Percentiles rank a stretch among this genome's conserved stretches.
These are phyloP conservation scores for Physaria fendleri DNA, from an alignment of 345 rosid genomes.

Conservation along the genomic window DNA sequence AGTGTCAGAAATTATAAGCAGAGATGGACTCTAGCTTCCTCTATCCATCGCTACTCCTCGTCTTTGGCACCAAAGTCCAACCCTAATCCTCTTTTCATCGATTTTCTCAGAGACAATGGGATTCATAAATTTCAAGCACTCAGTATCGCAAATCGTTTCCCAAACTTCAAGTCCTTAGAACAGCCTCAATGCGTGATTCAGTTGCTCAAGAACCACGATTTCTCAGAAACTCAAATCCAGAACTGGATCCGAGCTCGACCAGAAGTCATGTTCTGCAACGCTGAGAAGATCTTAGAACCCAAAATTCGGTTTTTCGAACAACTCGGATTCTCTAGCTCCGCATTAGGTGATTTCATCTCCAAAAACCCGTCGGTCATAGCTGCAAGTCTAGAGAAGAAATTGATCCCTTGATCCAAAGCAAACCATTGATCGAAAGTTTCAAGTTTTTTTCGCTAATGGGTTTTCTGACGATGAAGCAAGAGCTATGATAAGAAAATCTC, in stretches of 20 bases:
- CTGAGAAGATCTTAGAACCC: constrained; percentile 27
- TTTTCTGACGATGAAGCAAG: constrained; percentile 21
- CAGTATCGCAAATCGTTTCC: background rate
- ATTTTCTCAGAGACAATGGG: background rate
- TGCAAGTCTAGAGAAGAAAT: background rate
- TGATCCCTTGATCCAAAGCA: constrained; percentile 25
- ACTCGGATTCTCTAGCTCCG: constrained; percentile 28
- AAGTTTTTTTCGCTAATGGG: constrained; percentile 25
- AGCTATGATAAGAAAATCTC: constrained; percentile 30
- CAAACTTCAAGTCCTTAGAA: background rate
- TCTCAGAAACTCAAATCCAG: constrained; percentile 14
- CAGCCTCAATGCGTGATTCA: constrained; percentile 8
- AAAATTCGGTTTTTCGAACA: constrained; percentile 31
- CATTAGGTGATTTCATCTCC: constrained; percentile 26
- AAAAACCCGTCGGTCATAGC: constrained; percentile 2
- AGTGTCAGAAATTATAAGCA: background rate
- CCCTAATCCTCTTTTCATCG: background rate
- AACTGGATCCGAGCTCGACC: background rate
- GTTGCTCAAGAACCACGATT: constrained; percentile 13
- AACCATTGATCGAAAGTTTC: constrained; percentile 28
- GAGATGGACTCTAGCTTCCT: background rate
- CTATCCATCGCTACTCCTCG: background rate
- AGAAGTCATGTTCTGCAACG: constrained; percentile 14
- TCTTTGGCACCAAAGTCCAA: background rate
- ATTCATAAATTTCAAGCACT: background rate